A percentile compares a stretch with the other conserved stretches of the same genome.
Conservation (phyloP, 2,329 filamentous ascomycete genomes). For the Triangularia verruculosa region DNA sequence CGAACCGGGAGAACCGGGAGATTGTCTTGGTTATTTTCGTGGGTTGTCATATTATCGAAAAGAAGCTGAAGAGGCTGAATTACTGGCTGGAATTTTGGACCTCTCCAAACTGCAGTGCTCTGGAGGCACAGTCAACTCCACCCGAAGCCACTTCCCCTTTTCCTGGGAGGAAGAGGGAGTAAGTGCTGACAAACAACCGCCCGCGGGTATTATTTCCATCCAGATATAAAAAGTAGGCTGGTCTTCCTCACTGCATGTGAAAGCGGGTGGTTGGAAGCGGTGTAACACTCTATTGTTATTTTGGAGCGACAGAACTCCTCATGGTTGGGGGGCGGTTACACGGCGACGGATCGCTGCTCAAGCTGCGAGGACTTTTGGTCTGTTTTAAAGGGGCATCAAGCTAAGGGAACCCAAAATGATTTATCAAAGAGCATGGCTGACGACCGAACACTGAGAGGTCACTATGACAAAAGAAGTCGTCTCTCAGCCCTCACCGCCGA, state of each 20-base stretch:
- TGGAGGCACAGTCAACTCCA: not conserved
- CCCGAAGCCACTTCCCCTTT: not conserved
- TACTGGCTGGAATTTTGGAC: not conserved
- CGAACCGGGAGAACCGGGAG: not conserved
- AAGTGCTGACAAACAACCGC: not conserved
- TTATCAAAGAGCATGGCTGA: not conserved
- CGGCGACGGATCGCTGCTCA: not conserved
- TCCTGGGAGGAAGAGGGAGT: not conserved
- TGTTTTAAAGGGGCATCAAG: not conserved
- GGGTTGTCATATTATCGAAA: not conserved
- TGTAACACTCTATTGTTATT: not conserved
- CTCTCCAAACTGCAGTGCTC: not conserved
- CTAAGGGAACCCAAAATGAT: not conserved
- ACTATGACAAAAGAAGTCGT: not conserved
- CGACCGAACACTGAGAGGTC: not conserved
- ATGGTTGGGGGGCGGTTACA: not conserved
- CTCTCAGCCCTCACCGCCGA: not conserved
- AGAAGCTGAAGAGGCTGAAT: not conserved
- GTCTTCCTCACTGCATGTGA: not conserved
- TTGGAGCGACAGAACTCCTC: not conserved
- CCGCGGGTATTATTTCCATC: not conserved
- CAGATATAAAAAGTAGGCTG: not conserved
- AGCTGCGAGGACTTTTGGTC: not conserved
- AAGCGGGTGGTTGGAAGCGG: not conserved
- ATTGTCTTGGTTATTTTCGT: constrained; percentile 4